phyloP scores from a whole-genome alignment of 73 alveolate species.

The Paramecium bursaria region DNA sequence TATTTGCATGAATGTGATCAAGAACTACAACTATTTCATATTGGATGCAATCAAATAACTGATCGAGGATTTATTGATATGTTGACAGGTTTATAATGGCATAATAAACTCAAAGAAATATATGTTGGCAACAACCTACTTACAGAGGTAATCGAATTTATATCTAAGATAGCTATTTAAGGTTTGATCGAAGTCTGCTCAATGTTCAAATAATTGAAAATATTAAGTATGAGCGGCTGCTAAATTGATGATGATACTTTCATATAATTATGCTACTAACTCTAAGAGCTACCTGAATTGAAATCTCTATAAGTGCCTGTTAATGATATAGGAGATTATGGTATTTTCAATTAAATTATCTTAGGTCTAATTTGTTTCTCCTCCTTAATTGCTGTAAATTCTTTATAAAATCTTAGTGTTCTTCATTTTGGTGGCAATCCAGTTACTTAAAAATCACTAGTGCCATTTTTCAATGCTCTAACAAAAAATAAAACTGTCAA shows the following conservation, averaged over 20 bases:
- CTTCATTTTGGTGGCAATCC: slow-evolving; percentile 43
- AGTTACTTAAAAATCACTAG: slow-evolving; percentile 21
- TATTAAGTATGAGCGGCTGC: slow-evolving; percentile 50
- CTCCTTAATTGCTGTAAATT: background rate
- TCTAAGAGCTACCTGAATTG: slow-evolving; percentile 5
- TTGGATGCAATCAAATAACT: slow-evolving; percentile 24
- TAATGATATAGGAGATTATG: slow-evolving; percentile 39
- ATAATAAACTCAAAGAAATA: slow-evolving; percentile 43
- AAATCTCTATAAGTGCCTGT: slow-evolving; percentile 17
- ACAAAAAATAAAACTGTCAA: slow-evolving; percentile 11
- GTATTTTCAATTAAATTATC: background rate
- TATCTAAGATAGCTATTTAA: slow-evolving; percentile 1
- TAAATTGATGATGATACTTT: slow-evolving; percentile 32
- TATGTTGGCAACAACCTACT: slow-evolving; percentile 24
- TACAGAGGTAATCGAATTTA: slow-evolving; percentile 4
- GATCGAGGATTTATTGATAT: slow-evolving; percentile 46
- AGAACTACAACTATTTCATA: slow-evolving; percentile 15
- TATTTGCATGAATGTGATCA: slow-evolving; percentile 36
- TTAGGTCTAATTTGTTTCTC: slow-evolving; percentile 40
- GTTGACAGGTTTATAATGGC: slow-evolving; percentile 61
- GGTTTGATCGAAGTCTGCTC: slow-evolving; percentile 24
- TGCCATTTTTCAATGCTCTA: slow-evolving; percentile 29
- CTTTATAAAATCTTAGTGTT: slow-evolving; percentile 5
- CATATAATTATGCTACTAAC: slow-evolving; percentile 3
- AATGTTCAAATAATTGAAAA: slow-evolving; percentile 27